Evolutionary conservation across 805 yeast genomes (phyloP).

Genomic region (Peterozyma toletana): DNA sequence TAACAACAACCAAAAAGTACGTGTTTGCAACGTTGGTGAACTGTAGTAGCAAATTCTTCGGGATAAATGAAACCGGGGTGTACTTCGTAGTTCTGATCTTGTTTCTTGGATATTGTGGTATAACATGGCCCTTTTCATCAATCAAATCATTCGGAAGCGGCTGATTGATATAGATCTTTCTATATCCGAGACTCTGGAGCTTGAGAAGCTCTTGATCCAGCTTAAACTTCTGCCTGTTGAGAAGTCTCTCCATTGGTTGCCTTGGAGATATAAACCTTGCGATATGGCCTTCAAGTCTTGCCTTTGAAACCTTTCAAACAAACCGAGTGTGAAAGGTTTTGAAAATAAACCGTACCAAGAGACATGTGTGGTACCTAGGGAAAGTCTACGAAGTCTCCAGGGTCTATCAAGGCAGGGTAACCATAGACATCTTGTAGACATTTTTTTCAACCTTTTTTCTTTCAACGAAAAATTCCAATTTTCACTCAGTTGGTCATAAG

Average conservation of each 20-base stretch:
- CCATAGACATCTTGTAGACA: too few species aligned
- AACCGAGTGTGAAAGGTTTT: too few species aligned
- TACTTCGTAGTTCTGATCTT: slow-evolving; percentile 94
- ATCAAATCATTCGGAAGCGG: slow-evolving; percentile 4
- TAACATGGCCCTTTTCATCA: slow-evolving; percentile 47
- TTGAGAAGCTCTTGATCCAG: too few species aligned
- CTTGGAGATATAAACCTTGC: too few species aligned
- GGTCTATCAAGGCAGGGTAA: too few species aligned
- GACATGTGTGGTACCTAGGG: too few species aligned
- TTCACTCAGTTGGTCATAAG: background rate
- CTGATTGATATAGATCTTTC: slow-evolving; percentile 54
- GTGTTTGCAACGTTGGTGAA: slow-evolving; percentile 86
- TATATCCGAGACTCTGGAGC: slow-evolving; percentile 6
- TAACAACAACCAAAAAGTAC: slow-evolving; percentile 73
- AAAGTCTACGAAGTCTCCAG: too few species aligned
- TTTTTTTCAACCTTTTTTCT: background rate
- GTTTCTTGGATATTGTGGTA: slow-evolving; percentile 67
- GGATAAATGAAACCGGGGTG: slow-evolving; percentile 83
- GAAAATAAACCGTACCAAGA: too few species aligned
- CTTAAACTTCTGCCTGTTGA: too few species aligned
- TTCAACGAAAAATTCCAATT: background rate
- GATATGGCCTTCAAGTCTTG: too few species aligned
- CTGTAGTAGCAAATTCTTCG: slow-evolving; percentile 75
- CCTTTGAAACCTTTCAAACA: too few species aligned
- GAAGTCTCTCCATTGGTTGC: too few species aligned